Percentiles rank a stretch among this genome's conserved stretches.
phyloP scores from a whole-genome alignment of 192 early-diverging fungal species.

The Backusella tuberculispora region DNA sequence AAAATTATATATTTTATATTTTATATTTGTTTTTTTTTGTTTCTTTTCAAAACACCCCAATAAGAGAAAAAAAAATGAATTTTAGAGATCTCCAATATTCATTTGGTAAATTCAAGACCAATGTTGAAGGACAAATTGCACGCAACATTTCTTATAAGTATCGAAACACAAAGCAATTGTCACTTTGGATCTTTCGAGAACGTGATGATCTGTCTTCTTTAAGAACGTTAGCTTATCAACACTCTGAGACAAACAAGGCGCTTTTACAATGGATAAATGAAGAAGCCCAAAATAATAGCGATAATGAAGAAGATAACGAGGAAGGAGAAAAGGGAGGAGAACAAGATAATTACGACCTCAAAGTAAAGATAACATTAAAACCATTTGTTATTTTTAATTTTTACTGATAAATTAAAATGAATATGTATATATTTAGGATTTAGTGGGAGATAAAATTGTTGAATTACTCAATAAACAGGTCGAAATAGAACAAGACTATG shows the following conservation, averaged over 20 bases:
- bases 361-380: constrained; percentile 15
- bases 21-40: background rate
- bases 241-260: constrained; percentile 34
- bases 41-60: background rate
- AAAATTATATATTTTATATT: background rate
- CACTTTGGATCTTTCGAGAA: constrained; percentile 38
- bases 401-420: too few relatives aligned
- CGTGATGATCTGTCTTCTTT: constrained; percentile 28
- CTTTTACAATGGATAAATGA: constrained; percentile 34
- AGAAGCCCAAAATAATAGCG: background rate
- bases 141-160: constrained; percentile 31
- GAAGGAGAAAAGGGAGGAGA: background rate
- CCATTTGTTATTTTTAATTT: background rate
- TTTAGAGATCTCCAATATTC: constrained; percentile 39
- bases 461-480: constrained; percentile 37
- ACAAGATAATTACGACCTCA: constrained; percentile 17
- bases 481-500: constrained; percentile 41
- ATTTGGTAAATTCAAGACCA: constrained; percentile 32
- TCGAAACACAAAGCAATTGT: constrained; percentile 36
- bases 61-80: constrained; percentile 17
- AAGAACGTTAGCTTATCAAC: constrained; percentile 35
- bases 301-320: background rate
- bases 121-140: constrained; percentile 33
- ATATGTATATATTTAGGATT: constrained; percentile 18
- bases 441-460: constrained; percentile 36